These are phyloP conservation scores for Trichomonas vaginalis DNA, from an alignment of 208 protist species.

Conservation along the genomic window DNA sequence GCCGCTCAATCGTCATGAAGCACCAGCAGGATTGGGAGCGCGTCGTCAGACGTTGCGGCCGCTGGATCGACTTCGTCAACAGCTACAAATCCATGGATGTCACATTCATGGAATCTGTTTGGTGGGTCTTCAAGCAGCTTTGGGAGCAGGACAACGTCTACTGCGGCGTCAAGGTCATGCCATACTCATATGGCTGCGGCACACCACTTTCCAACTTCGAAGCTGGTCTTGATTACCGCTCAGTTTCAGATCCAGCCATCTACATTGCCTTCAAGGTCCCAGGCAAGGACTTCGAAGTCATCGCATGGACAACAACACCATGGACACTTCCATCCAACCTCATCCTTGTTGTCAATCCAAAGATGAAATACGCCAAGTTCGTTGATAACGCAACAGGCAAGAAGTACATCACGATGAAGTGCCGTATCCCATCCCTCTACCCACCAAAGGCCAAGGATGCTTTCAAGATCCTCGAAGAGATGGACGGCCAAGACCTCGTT, in stretches of 20 bases:
- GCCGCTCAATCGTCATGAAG: slow-evolving; percentile 88
- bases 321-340: slow-evolving; percentile 98
- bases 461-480: slow-evolving; percentile 54
- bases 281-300: slow-evolving; percentile 53
- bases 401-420: slow-evolving; percentile 43
- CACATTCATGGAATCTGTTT: slow-evolving; percentile 98
- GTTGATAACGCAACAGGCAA: slow-evolving; percentile 34
- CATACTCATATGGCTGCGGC: slow-evolving; percentile 58
- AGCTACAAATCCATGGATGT: slow-evolving; percentile 98
- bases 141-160: slow-evolving; percentile 93
- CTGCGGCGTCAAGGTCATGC: slow-evolving; percentile 72
- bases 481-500: slow-evolving; percentile 63
- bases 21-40: slow-evolving; percentile 88
- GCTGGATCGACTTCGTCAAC: slow-evolving; percentile 98
- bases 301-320: slow-evolving; percentile 99
- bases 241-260: slow-evolving; percentile 75
- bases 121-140: slow-evolving; percentile 96
- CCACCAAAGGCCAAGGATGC: slow-evolving; percentile 6
- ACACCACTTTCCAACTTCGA: slow-evolving; percentile 99
- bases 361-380: slow-evolving; percentile 48
- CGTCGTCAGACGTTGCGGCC: slow-evolving; percentile 71
- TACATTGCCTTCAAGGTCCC: slow-evolving; percentile 67
- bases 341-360: slow-evolving; percentile 86
- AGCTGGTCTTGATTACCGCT: slow-evolving; percentile 88
- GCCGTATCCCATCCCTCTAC: slow-evolving; percentile 25